A percentile compares a stretch with the other conserved stretches of the same genome.
phyloP scores from a whole-genome alignment of 2,329 filamentous ascomycete species.

The Hymenoscyphus albidus region DNA sequence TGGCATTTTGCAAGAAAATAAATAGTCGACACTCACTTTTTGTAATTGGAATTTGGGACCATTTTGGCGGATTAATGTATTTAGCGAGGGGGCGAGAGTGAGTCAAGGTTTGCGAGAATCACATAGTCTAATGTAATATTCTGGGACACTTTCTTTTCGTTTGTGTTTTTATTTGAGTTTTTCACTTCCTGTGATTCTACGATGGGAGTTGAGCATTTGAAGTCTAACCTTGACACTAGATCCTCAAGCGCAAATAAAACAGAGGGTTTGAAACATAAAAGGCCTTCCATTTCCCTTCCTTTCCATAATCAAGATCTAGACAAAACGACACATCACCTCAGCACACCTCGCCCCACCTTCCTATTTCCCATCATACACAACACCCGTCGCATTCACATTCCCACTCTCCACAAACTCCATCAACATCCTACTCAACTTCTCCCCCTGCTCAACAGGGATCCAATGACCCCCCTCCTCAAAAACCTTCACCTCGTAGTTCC shows the following conservation, averaged over 20 bases:
- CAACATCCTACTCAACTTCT: not conserved
- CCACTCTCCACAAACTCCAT: not conserved
- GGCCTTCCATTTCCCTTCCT: too few relatives aligned
- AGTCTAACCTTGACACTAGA: too few relatives aligned
- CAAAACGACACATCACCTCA: too few relatives aligned
- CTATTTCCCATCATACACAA: not conserved
- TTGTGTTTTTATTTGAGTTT: too few relatives aligned
- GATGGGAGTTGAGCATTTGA: too few relatives aligned
- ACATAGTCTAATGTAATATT: not conserved
- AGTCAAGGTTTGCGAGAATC: not conserved
- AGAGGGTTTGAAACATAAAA: too few relatives aligned
- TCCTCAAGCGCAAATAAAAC: too few relatives aligned
- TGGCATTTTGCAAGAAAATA: not conserved
- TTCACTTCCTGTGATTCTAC: too few relatives aligned
- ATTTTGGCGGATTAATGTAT: not conserved
- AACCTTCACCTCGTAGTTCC: not conserved
- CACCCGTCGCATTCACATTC: not conserved
- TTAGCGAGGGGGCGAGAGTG: not conserved
- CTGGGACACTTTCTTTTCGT: not conserved
- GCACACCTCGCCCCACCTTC: not conserved
- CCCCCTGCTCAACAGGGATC: not conserved
- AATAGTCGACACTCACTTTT: not conserved
- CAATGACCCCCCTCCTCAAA: slow-evolving; percentile 7
- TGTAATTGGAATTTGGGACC: not conserved
- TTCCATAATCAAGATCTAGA: too few relatives aligned